Base-by-base conservation (phyloP, 2,329 filamentous ascomycete species). In the Rasamsonia emersonii region DNA sequence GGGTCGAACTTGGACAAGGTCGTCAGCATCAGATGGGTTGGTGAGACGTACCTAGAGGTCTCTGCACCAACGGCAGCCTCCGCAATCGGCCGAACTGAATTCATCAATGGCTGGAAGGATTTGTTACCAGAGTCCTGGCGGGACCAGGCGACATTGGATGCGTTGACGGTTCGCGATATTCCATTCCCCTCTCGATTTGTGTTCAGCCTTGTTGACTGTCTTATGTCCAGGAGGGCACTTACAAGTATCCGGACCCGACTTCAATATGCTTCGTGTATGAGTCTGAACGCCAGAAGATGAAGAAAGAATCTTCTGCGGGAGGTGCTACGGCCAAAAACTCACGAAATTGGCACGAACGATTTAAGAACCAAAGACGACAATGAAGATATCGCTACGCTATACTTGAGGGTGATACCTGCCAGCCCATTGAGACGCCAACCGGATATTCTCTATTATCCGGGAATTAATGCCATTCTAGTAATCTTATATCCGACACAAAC, bases 301-400 rank as follows among this genome's bases (percentile, higher is more conserved):
- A 42, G 32, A 50, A 51, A 32, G 46, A 47, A 33, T 38, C 44
- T 31, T 38, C 44, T 8, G 45, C 42, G 17, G 41, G 45, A 17
- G 46, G 43, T 3, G 39, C 47, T 7, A 39, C 47, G 28, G 50
- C 45, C 13, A 61, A 60, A 37, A 54, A 51, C 33, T 46, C 53
- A 20, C 49, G 59, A 32, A 64, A 63, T 24, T 64, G 61, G 61
- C 61, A 64, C 39, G 61, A 64, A 40, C 46, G 59, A 31, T 61
- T 64, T 40, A 60, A 58, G 40, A 51, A 43, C 31, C 45, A 53
- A 34, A 56, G 51, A 35, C 44, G 48, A 35, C 47, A 43, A 40
- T 57, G 45, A 50, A 21, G 14, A 33, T 13, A 36, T n/a, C 9
- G 8, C 5, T 27, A 17, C n/a, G 9, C n/a, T n/a, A n/a, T n/a